Percentiles rank a stretch among this genome's conserved stretches.
Conservation (phyloP, 306 rosid species). For the Prunus mira region DNA sequence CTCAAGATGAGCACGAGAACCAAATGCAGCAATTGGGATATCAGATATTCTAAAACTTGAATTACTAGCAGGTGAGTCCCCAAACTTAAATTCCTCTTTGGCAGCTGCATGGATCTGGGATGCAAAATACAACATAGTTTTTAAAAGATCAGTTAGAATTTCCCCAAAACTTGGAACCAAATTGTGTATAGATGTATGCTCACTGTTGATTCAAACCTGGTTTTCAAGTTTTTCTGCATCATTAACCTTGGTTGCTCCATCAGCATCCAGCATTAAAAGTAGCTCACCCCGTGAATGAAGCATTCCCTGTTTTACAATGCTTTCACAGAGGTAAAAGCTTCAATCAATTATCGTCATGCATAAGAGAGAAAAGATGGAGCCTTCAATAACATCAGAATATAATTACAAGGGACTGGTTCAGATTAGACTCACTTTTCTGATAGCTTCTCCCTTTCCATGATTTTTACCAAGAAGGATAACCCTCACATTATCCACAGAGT, state of each 20-base stretch:
- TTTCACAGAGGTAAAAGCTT: conserved; percentile 67
- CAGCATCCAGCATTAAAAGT: conserved; percentile 96
- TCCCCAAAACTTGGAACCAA: conserved; percentile 14
- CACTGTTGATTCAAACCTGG: conserved; percentile 45
- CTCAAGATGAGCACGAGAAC: conserved; percentile 96
- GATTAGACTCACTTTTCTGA: conserved; percentile 88
- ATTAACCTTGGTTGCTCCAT: conserved; percentile 89
- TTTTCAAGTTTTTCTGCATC: conserved; percentile 93
- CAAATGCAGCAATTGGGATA: conserved; percentile 78
- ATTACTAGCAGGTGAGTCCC: conserved; percentile 42
- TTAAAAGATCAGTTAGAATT: conserved; percentile 13
- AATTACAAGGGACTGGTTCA: conserved; percentile 21
- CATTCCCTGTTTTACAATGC: conserved; percentile 96
- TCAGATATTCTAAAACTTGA: conserved; percentile 65
- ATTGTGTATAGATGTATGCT: conserved; percentile 1
- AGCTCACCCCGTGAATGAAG: conserved; percentile 96
- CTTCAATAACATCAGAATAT: conserved; percentile 12
- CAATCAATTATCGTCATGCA: conserved; percentile 40
- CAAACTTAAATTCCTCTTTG: conserved; percentile 37
- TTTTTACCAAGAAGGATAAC: conserved; percentile 88
- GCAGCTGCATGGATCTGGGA: conserved; percentile 64
- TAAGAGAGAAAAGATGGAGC: conserved; percentile 7
- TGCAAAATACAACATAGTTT: conserved; percentile 19
- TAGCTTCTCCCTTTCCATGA: conserved; percentile 97
- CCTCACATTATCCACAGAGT: conserved; percentile 74